These are phyloP conservation scores for Syzygium oleosum DNA, from an alignment of 345 rosid genomes.

Conservation along the genomic window DNA sequence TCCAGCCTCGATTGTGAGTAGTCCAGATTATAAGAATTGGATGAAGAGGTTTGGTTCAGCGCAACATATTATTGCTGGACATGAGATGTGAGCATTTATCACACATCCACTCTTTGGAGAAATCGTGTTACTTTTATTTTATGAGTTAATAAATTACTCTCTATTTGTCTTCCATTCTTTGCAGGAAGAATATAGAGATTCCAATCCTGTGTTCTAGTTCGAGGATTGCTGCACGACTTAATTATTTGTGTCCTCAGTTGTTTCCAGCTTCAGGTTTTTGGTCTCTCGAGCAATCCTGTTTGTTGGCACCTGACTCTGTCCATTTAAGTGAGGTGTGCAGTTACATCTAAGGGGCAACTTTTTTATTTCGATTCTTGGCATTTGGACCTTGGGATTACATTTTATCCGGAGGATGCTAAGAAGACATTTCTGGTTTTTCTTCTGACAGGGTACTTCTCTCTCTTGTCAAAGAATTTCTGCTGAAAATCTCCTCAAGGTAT, in stretches of 20 bases:
- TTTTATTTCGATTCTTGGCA: background rate
- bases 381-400: background rate
- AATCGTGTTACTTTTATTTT: background rate
- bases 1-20: conserved; percentile 53
- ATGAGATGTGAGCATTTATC: conserved; percentile 46
- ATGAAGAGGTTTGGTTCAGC: conserved; percentile 65
- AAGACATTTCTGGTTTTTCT: conserved; percentile 6
- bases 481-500: conserved; percentile 95
- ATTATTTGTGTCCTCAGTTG: conserved; percentile 90
- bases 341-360: background rate
- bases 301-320: conserved; percentile 10
- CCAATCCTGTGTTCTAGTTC: conserved; percentile 80
- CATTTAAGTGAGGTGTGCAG: conserved; percentile 40
- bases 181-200: conserved; percentile 77
- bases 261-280: conserved; percentile 89
- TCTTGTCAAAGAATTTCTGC: conserved; percentile 42
- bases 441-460: conserved; percentile 31
- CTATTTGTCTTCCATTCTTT: background rate
- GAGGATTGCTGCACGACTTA: conserved; percentile 68
- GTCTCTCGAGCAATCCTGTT: conserved; percentile 31
- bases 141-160: conserved; percentile 1
- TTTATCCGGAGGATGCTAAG: background rate
- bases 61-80: conserved; percentile 88
- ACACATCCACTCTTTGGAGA: conserved; percentile 4
- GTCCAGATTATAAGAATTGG: conserved; percentile 62